Percentiles rank a stretch among this genome's conserved stretches.
phyloP scores from a whole-genome alignment of 2,329 filamentous ascomycete genomes.

The Clarireedia hainanense region DNA sequence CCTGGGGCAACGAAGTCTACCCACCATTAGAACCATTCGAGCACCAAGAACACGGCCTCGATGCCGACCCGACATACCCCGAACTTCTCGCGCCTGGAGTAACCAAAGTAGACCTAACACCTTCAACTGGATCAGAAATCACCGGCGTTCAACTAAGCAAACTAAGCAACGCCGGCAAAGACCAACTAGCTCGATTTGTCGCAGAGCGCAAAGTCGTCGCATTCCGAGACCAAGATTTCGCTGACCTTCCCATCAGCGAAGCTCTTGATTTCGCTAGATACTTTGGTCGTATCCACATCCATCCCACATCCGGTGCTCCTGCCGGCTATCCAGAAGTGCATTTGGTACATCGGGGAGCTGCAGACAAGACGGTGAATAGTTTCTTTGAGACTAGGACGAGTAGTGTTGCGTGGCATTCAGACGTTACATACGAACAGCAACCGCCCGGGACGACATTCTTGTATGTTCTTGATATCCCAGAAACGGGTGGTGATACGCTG shows the following conservation, averaged over 20 bases:
- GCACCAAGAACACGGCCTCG: conserved; percentile 68
- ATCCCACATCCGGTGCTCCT: conserved; percentile 69
- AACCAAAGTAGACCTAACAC: conserved; percentile 55
- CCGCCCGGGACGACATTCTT: conserved; percentile 86
- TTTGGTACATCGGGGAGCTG: conserved; percentile 65
- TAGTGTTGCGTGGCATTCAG: conserved; percentile 82
- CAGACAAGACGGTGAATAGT: conserved; percentile 50
- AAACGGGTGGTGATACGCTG: conserved; percentile 75
- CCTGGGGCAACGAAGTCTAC: conserved; percentile 56
- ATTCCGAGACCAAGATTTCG: conserved; percentile 69
- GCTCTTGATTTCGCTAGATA: conserved; percentile 64
- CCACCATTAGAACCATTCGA: conserved; percentile 61
- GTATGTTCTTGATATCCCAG: conserved; percentile 76
- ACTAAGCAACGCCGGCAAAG: conserved; percentile 60
- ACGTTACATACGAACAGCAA: conserved; percentile 82
- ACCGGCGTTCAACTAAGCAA: conserved; percentile 63
- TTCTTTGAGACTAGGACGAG: conserved; percentile 66
- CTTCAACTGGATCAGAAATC: conserved; percentile 67
- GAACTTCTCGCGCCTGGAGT: conserved; percentile 54
- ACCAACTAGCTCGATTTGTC: conserved; percentile 68
- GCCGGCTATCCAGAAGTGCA: conserved; percentile 68
- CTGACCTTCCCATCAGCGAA: conserved; percentile 59
- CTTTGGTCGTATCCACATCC: conserved; percentile 76
- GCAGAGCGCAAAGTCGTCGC: conserved; percentile 72
- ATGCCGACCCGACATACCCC: conserved; percentile 61